These are phyloP conservation scores for Ustilago xerochloae DNA, from an alignment of 1,284 basidiomycete species.

Conservation along the genomic window DNA sequence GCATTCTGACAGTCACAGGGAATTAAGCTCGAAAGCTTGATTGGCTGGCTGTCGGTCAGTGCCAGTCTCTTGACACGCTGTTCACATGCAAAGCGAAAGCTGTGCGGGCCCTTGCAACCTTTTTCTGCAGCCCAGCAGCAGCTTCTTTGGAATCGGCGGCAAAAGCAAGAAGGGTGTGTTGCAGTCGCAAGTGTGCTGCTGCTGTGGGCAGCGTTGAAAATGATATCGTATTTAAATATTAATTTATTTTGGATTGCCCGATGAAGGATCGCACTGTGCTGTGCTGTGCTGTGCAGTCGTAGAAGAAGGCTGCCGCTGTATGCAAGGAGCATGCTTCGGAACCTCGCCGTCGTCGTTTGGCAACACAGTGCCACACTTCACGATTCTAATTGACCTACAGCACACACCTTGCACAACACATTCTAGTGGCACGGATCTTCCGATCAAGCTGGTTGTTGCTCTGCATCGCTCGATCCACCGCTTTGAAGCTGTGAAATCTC, in stretches of 20 bases:
- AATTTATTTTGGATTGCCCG: no score
- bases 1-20: no score
- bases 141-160: no score
- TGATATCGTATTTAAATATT: no score
- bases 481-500: no score
- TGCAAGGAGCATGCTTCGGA: background rate
- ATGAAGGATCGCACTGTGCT: conserved; percentile 3
- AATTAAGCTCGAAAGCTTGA: no score
- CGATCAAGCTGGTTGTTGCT: background rate
- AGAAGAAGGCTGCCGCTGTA: background rate
- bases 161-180: background rate
- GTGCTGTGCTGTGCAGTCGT: background rate
- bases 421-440: background rate
- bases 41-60: no score
- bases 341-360: background rate
- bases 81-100: no score
- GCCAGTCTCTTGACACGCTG: no score
- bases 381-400: background rate
- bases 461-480: background rate
- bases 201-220: no score
- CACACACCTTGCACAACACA: background rate
- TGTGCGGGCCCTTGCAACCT: no score
- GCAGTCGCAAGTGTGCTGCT: background rate
- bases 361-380: background rate
- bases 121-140: no score